Evolutionary conservation across 176 grass and related monocot species (phyloP).

Genomic region (Chrysopogon serrulatus): DNA sequence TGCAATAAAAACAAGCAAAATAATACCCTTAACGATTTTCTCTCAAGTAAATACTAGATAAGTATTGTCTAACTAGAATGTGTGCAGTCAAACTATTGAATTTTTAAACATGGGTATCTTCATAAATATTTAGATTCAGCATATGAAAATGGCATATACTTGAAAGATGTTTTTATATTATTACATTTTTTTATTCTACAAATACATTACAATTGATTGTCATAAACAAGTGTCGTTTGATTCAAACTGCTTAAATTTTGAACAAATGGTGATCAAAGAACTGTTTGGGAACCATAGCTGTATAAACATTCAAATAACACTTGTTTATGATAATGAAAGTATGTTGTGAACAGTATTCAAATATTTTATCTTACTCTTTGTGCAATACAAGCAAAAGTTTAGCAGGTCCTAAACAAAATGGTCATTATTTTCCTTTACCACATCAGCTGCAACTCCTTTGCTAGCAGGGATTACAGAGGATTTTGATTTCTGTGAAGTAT

Average conservation of each 20-base stretch:
- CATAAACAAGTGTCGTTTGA: background rate
- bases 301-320: background rate
- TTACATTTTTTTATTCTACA: background rate
- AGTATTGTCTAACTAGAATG: background rate
- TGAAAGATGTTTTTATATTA: background rate
- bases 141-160: background rate
- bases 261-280: background rate
- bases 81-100: background rate
- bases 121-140: background rate
- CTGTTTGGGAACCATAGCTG: background rate
- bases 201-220: background rate
- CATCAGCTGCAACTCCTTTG: constrained; percentile 16
- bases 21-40: background rate
- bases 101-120: background rate
- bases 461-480: constrained; percentile 34
- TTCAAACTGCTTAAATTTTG: background rate
- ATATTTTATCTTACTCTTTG: background rate
- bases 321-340: background rate
- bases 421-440: constrained; percentile 37
- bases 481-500: constrained; percentile 10
- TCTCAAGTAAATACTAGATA: background rate
- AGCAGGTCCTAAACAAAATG: background rate
- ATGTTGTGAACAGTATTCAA: background rate
- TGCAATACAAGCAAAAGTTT: constrained; percentile 6
- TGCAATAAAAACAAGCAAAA: constrained; percentile 34